Conservation (phyloP, 2,329 filamentous ascomycete genomes). For the Aspergillus ruber region DNA sequence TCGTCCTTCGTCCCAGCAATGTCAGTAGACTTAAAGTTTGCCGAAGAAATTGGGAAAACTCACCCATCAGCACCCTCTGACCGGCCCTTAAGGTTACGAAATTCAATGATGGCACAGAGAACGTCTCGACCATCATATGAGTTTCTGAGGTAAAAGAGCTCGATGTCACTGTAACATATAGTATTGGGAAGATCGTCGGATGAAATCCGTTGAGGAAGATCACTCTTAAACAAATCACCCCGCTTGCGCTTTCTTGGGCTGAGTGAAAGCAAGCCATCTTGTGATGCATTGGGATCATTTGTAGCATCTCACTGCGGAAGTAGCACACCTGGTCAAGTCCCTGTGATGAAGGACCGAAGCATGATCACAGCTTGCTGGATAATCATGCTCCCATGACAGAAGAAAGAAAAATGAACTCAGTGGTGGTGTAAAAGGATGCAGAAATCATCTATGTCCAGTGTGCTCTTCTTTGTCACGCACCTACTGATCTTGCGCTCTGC, state of each 20-base stretch:
- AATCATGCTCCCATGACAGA: slow-evolving; percentile 13
- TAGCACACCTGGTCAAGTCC: not conserved
- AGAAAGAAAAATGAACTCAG: slow-evolving; percentile 12
- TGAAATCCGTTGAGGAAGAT: no score
- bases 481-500: slow-evolving; percentile 7
- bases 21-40: not conserved
- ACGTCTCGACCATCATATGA: slow-evolving; percentile 16
- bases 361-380: slow-evolving; percentile 10
- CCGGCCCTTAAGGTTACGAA: slow-evolving; percentile 21
- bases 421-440: slow-evolving; percentile 12
- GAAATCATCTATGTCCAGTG: slow-evolving; percentile 9
- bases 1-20: slow-evolving; percentile 15
- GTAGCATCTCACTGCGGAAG: no score
- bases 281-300: no score
- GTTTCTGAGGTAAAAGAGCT: slow-evolving; percentile 20
- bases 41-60: slow-evolving; percentile 5
- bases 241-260: no score
- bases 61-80: slow-evolving; percentile 21
- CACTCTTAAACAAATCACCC: no score
- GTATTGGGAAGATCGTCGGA: no score
- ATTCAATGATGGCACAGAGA: slow-evolving; percentile 22
- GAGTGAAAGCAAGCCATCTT: no score
- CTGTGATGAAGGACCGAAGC: slow-evolving; percentile 4
- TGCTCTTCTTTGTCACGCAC: slow-evolving; percentile 10
- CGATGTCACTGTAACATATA: slow-evolving; percentile 5